Percentiles rank a stretch among this genome's conserved stretches.
Evolutionary conservation across 768 basidiomycete genomes (phyloP).

Genomic region (Suillus spraguei): DNA sequence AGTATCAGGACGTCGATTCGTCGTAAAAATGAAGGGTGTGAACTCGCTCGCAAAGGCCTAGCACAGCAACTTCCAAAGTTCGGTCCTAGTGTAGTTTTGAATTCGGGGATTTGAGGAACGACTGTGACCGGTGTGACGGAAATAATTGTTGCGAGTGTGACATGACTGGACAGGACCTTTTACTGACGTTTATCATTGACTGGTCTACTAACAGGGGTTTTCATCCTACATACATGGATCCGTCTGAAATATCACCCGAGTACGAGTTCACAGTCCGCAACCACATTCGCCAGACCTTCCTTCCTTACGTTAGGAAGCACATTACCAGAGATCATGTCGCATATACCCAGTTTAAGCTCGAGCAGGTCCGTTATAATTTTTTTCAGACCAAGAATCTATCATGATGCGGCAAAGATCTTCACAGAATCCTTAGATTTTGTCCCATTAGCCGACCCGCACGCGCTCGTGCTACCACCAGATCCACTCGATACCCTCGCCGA

Average conservation of each 20-base stretch:
- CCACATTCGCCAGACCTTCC: conserved; percentile 58
- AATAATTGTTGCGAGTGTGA: background rate
- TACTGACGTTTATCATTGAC: conserved; percentile 3
- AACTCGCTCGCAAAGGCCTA: background rate
- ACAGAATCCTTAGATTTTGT: conserved; percentile 43
- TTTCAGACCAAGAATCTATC: background rate
- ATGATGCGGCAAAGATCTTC: conserved; percentile 37
- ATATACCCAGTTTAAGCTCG: conserved; percentile 52
- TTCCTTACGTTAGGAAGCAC: conserved; percentile 55
- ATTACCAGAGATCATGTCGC: conserved; percentile 56
- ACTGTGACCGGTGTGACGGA: background rate
- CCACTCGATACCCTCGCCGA: conserved; percentile 50
- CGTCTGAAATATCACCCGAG: conserved; percentile 1
- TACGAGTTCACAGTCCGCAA: conserved; percentile 31
- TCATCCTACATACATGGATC: conserved; percentile 33
- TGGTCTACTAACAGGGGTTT: conserved; percentile 24
- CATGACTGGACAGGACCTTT: background rate
- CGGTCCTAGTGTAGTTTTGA: background rate
- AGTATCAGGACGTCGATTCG: background rate
- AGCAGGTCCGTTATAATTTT: conserved; percentile 39
- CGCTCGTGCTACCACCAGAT: conserved; percentile 54
- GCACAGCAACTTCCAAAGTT: background rate
- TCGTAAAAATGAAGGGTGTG: background rate
- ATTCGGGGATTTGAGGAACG: background rate
- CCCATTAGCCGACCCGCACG: conserved; percentile 51